These are phyloP conservation scores for Phytophthora citrophthora DNA, from an alignment of 352 stramenopile species.

Conservation along the genomic window DNA sequence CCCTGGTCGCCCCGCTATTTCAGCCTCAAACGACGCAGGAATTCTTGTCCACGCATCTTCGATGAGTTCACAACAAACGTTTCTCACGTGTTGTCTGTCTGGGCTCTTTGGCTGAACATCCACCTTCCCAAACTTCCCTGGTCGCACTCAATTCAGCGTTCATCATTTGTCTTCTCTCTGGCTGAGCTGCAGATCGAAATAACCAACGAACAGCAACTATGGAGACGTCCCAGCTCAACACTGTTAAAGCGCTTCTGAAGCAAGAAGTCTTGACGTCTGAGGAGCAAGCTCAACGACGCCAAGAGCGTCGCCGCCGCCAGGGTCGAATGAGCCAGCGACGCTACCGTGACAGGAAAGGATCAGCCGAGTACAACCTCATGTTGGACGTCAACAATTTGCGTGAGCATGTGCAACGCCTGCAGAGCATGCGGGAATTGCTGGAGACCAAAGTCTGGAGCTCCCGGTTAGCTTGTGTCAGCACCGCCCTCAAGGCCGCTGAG, in stretches of 20 bases:
- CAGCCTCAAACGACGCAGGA: too few species aligned
- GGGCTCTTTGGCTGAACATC: too few species aligned
- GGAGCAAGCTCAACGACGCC: constrained; percentile 20
- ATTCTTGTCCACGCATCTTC: too few species aligned
- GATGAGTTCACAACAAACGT: too few species aligned
- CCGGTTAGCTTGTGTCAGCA: constrained; percentile 34
- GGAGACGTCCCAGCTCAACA: neutral
- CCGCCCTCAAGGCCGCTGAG: constrained; percentile 57
- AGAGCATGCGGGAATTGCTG: constrained; percentile 47
- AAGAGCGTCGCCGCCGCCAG: constrained; percentile 57
- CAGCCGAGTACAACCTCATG: constrained; percentile 68
- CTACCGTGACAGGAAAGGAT: constrained; percentile 75
- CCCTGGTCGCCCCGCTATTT: too few species aligned
- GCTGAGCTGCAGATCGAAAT: constrained; percentile 7
- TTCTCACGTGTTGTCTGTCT: too few species aligned
- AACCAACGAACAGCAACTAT: neutral
- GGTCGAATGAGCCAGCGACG: constrained; percentile 72
- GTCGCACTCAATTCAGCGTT: neutral
- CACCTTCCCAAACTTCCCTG: too few species aligned
- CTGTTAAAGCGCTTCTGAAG: neutral
- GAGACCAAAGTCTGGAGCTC: constrained; percentile 54
- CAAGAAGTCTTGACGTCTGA: constrained; percentile 1
- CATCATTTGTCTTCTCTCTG: constrained; percentile 2
- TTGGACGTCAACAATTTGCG: constrained; percentile 70
- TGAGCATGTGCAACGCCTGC: constrained; percentile 62